Evolutionary conservation across 768 basidiomycete genomes (phyloP), one percentile per base, ranked within the genome.

Genomic region (Fomitopsis serialis): DNA sequence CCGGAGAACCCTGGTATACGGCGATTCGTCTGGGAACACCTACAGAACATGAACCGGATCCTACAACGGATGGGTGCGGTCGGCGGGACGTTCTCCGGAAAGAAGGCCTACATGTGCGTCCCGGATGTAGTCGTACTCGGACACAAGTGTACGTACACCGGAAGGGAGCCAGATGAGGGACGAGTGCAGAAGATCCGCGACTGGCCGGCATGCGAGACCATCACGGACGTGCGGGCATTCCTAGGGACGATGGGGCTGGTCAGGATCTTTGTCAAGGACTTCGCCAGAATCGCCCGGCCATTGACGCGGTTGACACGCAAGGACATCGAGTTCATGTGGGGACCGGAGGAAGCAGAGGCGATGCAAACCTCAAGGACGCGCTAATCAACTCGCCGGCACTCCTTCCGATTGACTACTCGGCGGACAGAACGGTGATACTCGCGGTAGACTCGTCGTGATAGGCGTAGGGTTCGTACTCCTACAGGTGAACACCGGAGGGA

Each of bases 111-210:
- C 35, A 29, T 55, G 12, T n/a, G n/a, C n/a, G n/a, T n/a, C n/a
- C n/a, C n/a, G n/a, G n/a, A n/a, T n/a, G n/a, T n/a, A n/a, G n/a
- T 44, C 32, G 64, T 77, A 1, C 49, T 79, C 0, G 73, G 75
- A 0, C 72, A 78, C 42, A 48, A 46, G 0, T 76, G 73, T 50
- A 74, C 68, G 0, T 66, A 61, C 10, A 61, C 72, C 32, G 76
- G 72, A 0, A 56, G 59, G 0, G 24, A 66, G 0, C 69, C 70
- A 0, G 67, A 74, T 2, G 48, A 65, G 4, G 42, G 35, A 0
- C 62, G 58, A 3, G 50, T 64, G 0, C 62, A 50, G 3, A 72
- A 71, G 23, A 61, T 68, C n/a, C n/a, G n/a, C n/a, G n/a, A n/a
- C n/a, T n/a, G n/a, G n/a, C n/a, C n/a, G n/a, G n/a, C n/a, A n/a